Base-by-base conservation (phyloP, 306 rosid species). In the Quercus bicolor region DNA sequence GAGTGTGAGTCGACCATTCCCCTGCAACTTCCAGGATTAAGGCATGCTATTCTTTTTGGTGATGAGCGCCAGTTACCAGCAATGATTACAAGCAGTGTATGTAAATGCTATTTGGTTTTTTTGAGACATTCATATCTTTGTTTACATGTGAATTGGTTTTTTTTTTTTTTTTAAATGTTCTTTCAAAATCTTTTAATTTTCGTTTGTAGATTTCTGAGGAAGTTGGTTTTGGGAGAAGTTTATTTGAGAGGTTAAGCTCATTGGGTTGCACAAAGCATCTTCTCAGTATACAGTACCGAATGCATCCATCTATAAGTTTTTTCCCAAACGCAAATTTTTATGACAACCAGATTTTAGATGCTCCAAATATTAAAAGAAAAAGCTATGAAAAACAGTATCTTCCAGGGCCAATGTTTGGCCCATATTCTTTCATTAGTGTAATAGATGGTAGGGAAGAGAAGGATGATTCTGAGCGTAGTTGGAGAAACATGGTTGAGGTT, bases 51-150 rank as follows among this genome's bases (percentile, higher is more conserved):
- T 81, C 91, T 93, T 82, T 88, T 91, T 40, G 98, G 98, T 37
- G 98, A 93, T 78, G 98, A 89, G 82, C 34, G 84, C 56, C 98
- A 93, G 78, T 82, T 91, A 69, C 94, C 91, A n/a, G 98, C 97
- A 24, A 78, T 84, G 71, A 88, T 91, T 48, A 64, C 69, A 79
- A 93, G 98, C 83, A 74, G 76, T 56, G 98, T 92, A 85, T 43
- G 89, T 70, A 43, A 59, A 59, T 29, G 14, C 43, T 19, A 53
- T 69, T 56, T 73, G 6, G 10, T 64, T 29, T 45, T 33, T 48
- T 31, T 24, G 5, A 61, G 37, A 23, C 26, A 24, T 14, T 13
- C 9, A 15, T 6, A n/a, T 5, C 70, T 64, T 64, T 64, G 45
- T 64, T 64, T 48, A 9, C 1, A 31, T 29, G 31, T 9, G 10